Base-by-base conservation (phyloP, 2,329 filamentous ascomycete genomes). In the Phaeophleospora eucalypticola region DNA sequence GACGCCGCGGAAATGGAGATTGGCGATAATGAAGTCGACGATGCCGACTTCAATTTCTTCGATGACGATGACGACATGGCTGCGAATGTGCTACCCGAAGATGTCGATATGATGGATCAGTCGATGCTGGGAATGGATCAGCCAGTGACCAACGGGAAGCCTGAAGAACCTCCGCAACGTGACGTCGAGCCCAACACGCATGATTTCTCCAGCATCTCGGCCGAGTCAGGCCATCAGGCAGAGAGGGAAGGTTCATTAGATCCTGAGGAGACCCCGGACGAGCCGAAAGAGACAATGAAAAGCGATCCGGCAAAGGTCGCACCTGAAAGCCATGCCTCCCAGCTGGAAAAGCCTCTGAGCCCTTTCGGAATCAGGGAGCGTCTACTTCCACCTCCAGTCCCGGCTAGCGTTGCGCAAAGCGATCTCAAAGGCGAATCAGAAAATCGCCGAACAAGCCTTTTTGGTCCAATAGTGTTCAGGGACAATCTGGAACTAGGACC, bases 1-100 rank as follows among this genome's bases (percentile, higher is more conserved):
- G 85, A 87, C 45, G 74, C 86, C 53, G 55, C 46, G 8, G 55
- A 50, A 14, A 52, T 56, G 29, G 53, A 49, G 9, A 55, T 57
- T 29, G 54, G 48, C 16, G 54, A 57, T 14, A 46, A 54, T 29
- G 53, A 56, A 17, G 45, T 58, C 24, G 89, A 84, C 1, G 87
- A 93, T 57, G 86, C 82, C 4, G 87, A 93, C 61, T 91, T 91
- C 63, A 87, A 80, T 62, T 91, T 90, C 65, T 91, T 91, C 57
- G 86, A 91, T 58, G 82, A 85, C 51, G 21, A 18, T 12, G 27
- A 9, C 10, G 29, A 35, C 16, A 17, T 34, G 14, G 27, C 14
- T 8, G 16, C 21, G 20, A 6, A n/a, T 8, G n/a, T 18, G 12
- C 15, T 10, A 20, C 9, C 27, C 3, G n/a, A 34, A 19, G 16